Conservation (phyloP, 345 rosid genomes). For the Populus euphratica region DNA sequence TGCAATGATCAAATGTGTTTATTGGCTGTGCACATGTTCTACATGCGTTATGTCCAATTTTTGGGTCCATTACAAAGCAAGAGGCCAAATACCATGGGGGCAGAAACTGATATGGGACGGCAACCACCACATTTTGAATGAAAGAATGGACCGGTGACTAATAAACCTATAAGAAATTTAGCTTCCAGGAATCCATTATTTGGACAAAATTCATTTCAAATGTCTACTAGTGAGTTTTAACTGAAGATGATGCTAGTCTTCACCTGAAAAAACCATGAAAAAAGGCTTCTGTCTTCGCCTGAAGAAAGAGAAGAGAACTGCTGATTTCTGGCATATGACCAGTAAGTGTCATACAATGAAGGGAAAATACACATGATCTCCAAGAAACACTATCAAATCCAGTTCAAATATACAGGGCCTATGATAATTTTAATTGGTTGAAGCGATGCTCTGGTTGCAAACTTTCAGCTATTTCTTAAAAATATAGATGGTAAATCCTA, state of each 20-base stretch:
- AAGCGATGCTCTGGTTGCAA: background rate
- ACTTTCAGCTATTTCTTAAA: background rate
- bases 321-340: background rate
- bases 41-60: constrained; percentile 7
- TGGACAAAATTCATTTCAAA: background rate
- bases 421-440: too few relatives aligned
- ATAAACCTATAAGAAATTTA: background rate
- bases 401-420: too few relatives aligned
- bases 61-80: background rate
- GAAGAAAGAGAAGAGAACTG: background rate
- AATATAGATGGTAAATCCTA: background rate
- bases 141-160: background rate
- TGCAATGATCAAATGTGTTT: background rate
- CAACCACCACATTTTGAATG: background rate
- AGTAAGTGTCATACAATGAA: background rate
- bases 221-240: background rate
- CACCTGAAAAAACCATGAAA: background rate
- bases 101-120: background rate
- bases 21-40: constrained; percentile 6
- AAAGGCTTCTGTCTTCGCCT: background rate
- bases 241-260: background rate
- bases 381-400: background rate
- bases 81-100: background rate
- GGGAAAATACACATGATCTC: background rate
- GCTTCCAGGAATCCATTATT: background rate